Base-by-base conservation (phyloP, 2,329 filamentous ascomycete genomes). In the Trichoderma sp. region DNA sequence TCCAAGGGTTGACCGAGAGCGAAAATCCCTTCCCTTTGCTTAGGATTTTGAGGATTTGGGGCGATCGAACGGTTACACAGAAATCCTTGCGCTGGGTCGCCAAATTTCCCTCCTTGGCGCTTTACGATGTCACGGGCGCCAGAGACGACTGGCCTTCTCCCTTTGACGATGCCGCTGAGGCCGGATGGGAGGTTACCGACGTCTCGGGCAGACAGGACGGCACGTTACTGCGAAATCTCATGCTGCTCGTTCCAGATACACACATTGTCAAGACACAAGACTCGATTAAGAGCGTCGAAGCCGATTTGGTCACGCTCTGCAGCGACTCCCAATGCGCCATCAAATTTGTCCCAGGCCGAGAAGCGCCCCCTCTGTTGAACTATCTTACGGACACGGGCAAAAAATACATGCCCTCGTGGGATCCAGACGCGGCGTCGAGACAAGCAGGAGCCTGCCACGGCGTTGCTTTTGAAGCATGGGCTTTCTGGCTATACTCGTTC, bases 41-140 rank as follows among this genome's bases (percentile, higher is more conserved):
- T 52, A 79, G 84, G 5, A 75, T 86, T 18, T 73, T 87, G 52
- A 79, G 80, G 32, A 79, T 86, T 16, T 81, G 81, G 81, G 81
- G 82, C 0, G 75, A 81, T 37, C 72, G 79, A 26, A 76, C 79
- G 3, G 78, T 79, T 0, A 83, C 83, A 0, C 72, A 76, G 6
- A 71, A 76, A 6, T 84, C 82, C 0, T 74, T 87, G 5, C 75
- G 74, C 5, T 83, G 80, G 73, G 74, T 83, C 3, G 73, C 78
- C 11, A 74, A 73, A 4, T 84, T 86, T 56, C 84, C 83, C 0
- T 77, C 79, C 1, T 75, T 87, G 34, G 78, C 76, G 1, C 63
- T 85, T 4, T 83, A 83, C 72, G 83, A 84, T 69, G 76, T 83
- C 28, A 77, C 77, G 64, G 81, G 77, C 5, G 71, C 73, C 24